Evolutionary conservation across 2,329 filamentous ascomycete genomes (phyloP).

Genomic region (Chaetomiaceae sp.): DNA sequence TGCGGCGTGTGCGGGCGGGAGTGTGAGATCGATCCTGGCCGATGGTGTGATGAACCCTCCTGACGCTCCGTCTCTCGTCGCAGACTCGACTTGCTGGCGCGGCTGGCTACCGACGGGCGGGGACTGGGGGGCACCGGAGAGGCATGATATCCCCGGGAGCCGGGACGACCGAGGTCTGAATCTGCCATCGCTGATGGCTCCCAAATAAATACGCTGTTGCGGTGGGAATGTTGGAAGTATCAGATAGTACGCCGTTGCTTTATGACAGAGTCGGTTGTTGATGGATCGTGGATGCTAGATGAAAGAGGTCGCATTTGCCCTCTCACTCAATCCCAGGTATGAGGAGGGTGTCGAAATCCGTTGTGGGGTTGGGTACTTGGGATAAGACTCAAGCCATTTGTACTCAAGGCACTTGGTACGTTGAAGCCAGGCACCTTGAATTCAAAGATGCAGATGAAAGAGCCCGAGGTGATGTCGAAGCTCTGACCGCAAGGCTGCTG

Average conservation of each 20-base stretch:
- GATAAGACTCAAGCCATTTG: no score
- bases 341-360: no score
- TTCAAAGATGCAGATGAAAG: no score
- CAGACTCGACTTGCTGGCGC: slow-evolving; percentile 22
- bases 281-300: no score
- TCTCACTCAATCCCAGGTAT: no score
- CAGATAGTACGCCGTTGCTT: not conserved
- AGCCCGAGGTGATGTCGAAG: no score
- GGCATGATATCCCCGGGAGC: slow-evolving; percentile 16
- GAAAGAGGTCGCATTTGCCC: no score
- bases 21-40: slow-evolving; percentile 12
- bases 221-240: not conserved
- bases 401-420: no score
- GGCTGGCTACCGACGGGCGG: slow-evolving; percentile 22
- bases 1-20: slow-evolving; percentile 17
- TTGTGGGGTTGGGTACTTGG: no score
- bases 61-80: slow-evolving; percentile 21
- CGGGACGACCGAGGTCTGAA: slow-evolving; percentile 19
- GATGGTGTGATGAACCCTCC: slow-evolving; percentile 9
- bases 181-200: slow-evolving; percentile 23
- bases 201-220: not conserved
- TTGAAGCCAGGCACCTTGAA: no score
- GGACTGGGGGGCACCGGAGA: slow-evolving; percentile 21
- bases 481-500: no score
- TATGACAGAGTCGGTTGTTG: no score